These are phyloP conservation scores for Craspedostauros australis DNA, from an alignment of 108 stramenopile genomes.

Conservation along the genomic window DNA sequence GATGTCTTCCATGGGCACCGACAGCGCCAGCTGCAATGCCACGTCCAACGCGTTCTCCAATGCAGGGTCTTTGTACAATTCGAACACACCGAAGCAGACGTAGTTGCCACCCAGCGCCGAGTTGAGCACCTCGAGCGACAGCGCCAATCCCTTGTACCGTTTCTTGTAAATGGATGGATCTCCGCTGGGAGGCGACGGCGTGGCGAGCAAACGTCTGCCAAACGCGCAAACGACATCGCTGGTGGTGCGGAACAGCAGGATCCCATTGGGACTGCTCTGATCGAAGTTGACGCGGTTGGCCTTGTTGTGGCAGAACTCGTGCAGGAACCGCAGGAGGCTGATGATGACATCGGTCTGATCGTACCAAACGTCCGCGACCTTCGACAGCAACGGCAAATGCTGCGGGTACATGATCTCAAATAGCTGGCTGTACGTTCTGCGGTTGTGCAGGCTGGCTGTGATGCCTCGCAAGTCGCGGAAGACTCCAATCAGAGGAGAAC, in stretches of 20 bases:
- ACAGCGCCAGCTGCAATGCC: slow-evolving; percentile 80
- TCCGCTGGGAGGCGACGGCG: slow-evolving; percentile 38
- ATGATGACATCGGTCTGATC: slow-evolving; percentile 93
- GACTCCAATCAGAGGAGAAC: slow-evolving; percentile 82
- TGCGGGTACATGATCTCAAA: slow-evolving; percentile 93
- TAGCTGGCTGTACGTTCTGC: slow-evolving; percentile 81
- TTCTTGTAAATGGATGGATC: slow-evolving; percentile 82
- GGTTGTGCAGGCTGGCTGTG: slow-evolving; percentile 88
- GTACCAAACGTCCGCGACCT: slow-evolving; percentile 88
- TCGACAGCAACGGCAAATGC: slow-evolving; percentile 79
- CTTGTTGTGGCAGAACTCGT: slow-evolving; percentile 97
- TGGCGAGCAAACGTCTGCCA: slow-evolving; percentile 63
- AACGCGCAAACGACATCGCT: slow-evolving; percentile 92
- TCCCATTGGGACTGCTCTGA: slow-evolving; percentile 96
- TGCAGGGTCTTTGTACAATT: slow-evolving; percentile 91
- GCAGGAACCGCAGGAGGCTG: slow-evolving; percentile 90
- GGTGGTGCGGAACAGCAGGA: slow-evolving; percentile 91
- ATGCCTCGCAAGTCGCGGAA: slow-evolving; percentile 94
- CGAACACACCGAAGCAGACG: slow-evolving; percentile 97
- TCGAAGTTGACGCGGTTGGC: slow-evolving; percentile 97
- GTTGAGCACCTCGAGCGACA: slow-evolving; percentile 84
- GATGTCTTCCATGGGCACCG: slow-evolving; percentile 87
- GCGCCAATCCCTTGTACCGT: slow-evolving; percentile 89
- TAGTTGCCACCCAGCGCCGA: slow-evolving; percentile 94
- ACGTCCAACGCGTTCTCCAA: slow-evolving; percentile 88